These are phyloP conservation scores for Xylogone sp. DNA, from an alignment of 2,329 filamentous ascomycete genomes.

Conservation along the genomic window DNA sequence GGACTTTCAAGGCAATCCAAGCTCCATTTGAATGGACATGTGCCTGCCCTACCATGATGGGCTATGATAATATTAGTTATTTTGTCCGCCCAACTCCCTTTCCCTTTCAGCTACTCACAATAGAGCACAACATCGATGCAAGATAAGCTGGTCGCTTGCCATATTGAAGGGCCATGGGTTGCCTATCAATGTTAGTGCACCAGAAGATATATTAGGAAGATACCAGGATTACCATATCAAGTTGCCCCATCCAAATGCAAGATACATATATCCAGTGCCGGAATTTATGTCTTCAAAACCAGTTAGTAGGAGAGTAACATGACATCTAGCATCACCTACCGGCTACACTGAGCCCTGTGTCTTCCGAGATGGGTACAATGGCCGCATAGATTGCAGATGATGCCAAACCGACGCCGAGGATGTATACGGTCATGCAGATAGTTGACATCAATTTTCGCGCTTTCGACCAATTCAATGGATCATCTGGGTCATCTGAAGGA, in stretches of 20 bases:
- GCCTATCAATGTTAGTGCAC: neutral
- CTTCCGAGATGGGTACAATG: conserved; percentile 40
- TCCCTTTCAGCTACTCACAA: neutral
- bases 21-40: conserved; percentile 9
- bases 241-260: conserved; percentile 47
- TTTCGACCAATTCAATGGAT: conserved; percentile 33
- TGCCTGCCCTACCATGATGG: neutral
- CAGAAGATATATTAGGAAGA: neutral
- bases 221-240: conserved; percentile 38
- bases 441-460: conserved; percentile 27
- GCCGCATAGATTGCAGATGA: conserved; percentile 44
- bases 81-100: neutral
- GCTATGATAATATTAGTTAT: neutral
- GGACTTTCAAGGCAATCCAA: conserved; percentile 18
- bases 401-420: conserved; percentile 42
- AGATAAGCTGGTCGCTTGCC: conserved; percentile 46
- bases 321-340: neutral
- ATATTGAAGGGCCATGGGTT: conserved; percentile 47
- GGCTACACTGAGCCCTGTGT: conserved; percentile 37
- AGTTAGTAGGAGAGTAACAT: neutral
- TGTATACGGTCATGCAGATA: conserved; percentile 33
- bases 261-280: conserved; percentile 47
- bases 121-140: conserved; percentile 28
- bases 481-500: conserved; percentile 32
- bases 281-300: conserved; percentile 35